phyloP scores from a whole-genome alignment of 2,329 filamentous ascomycete species.

The Trichocomaceae sp. region DNA sequence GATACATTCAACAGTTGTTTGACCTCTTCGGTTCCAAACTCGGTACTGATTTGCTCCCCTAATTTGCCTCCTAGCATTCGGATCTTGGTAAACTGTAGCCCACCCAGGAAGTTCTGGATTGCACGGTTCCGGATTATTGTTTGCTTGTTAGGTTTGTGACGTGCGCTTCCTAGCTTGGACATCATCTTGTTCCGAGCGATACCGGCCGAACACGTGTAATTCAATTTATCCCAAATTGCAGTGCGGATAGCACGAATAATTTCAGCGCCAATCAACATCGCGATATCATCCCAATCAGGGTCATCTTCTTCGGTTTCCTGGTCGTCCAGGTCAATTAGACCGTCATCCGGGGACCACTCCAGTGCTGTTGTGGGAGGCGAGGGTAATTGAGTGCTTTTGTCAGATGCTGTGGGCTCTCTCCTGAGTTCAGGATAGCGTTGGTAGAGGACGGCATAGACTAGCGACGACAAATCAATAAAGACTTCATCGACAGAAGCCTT shows the following conservation, averaged over 20 bases:
- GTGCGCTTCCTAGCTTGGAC: slow-evolving; percentile 82
- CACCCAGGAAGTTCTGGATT: slow-evolving; percentile 67
- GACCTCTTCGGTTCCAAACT: slow-evolving; percentile 74
- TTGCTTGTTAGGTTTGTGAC: slow-evolving; percentile 91
- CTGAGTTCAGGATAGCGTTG: slow-evolving; percentile 68
- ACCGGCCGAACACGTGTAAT: slow-evolving; percentile 88
- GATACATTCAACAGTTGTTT: slow-evolving; percentile 66
- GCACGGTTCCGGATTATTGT: slow-evolving; percentile 88
- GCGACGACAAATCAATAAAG: slow-evolving; percentile 82
- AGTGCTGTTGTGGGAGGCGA: slow-evolving; percentile 65
- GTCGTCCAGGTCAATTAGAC: slow-evolving; percentile 70
- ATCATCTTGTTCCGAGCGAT: slow-evolving; percentile 90
- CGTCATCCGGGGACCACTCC: slow-evolving; percentile 72
- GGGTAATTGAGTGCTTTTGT: slow-evolving; percentile 58
- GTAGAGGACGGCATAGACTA: slow-evolving; percentile 69
- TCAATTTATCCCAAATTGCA: slow-evolving; percentile 61
- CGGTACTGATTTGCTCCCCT: slow-evolving; percentile 75
- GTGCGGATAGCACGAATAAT: slow-evolving; percentile 72
- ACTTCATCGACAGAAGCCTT: slow-evolving; percentile 96
- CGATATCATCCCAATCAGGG: slow-evolving; percentile 95
- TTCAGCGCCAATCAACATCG: slow-evolving; percentile 77
- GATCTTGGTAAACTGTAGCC: slow-evolving; percentile 92
- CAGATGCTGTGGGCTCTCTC: slow-evolving; percentile 48
- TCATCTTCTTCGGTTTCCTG: slow-evolving; percentile 67
- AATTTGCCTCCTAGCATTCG: slow-evolving; percentile 92